Conservation (phyloP, 2,329 filamentous ascomycete genomes). For the Rhynchosporium agropyri region DNA sequence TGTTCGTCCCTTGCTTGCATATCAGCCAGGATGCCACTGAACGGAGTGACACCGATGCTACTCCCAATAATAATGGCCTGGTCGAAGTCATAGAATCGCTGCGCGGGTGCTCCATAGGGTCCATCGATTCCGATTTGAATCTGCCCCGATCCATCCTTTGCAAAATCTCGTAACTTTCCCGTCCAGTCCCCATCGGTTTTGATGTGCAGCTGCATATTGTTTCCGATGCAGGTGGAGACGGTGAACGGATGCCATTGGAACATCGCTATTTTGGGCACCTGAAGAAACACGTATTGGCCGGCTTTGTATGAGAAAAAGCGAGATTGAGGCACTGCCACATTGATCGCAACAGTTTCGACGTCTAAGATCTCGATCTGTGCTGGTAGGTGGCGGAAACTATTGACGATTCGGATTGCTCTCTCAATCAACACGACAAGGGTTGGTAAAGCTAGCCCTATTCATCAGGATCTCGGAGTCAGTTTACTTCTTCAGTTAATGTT, state of each 20-base stretch:
- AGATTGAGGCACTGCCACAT: constrained; percentile 53
- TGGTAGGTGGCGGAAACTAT: constrained; percentile 52
- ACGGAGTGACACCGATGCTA: constrained; percentile 61
- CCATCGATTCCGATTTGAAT: constrained; percentile 59
- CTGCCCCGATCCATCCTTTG: constrained; percentile 39
- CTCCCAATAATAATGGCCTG: constrained; percentile 58
- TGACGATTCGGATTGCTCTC: constrained; percentile 48
- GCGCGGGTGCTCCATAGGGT: constrained; percentile 59
- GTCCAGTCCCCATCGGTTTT: constrained; percentile 63
- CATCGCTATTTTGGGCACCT: constrained; percentile 54
- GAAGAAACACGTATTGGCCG: constrained; percentile 52
- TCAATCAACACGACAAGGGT: constrained; percentile 55
- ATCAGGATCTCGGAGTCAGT: too few relatives aligned
- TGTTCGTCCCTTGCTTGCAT: constrained; percentile 51
- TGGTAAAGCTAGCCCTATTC: constrained; percentile 51
- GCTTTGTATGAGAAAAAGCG: constrained; percentile 37
- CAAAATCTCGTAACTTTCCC: constrained; percentile 48
- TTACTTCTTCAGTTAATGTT: too few relatives aligned
- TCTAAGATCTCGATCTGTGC: constrained; percentile 54
- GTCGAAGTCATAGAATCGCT: constrained; percentile 60
- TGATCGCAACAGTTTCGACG: constrained; percentile 55
- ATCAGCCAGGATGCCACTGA: constrained; percentile 58
- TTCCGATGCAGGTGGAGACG: constrained; percentile 56
- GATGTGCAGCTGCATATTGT: constrained; percentile 58
- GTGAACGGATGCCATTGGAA: constrained; percentile 65